phyloP scores from a whole-genome alignment of 305 asterid species.

The Fraxinus sp. region DNA sequence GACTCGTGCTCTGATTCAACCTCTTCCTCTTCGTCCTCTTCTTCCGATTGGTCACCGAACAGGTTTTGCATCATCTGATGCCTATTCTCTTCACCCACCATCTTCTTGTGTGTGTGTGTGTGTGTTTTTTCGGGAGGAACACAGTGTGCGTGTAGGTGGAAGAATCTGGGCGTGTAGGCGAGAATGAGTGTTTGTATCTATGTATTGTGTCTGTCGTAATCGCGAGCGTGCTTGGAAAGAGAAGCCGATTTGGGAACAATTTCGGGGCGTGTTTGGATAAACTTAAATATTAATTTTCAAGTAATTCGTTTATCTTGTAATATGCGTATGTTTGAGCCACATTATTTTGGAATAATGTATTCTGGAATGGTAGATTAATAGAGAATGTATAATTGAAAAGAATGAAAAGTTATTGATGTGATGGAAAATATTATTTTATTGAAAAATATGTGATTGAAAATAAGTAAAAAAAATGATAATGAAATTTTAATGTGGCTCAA shows the following conservation, averaged over 20 bases:
- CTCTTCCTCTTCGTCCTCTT: constrained; percentile 50
- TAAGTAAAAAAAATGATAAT: no score
- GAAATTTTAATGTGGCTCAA: no score
- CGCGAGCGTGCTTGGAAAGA: background rate
- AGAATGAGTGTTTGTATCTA: background rate
- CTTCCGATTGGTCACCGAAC: constrained; percentile 61
- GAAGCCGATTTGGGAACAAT: background rate
- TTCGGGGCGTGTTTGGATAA: background rate
- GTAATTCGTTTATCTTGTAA: background rate
- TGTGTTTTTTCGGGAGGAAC: background rate
- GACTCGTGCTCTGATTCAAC: constrained; percentile 54
- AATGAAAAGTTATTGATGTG: no score
- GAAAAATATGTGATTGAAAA: no score
- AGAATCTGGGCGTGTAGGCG: background rate
- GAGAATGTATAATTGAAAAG: no score
- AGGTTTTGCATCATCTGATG: constrained; percentile 63
- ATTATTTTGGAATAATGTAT: no score
- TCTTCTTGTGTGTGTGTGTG: constrained; percentile 2
- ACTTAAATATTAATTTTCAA: background rate
- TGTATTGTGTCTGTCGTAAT: background rate
- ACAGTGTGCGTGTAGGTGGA: background rate
- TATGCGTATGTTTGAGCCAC: no score
- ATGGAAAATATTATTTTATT: no score
- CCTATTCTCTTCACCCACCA: constrained; percentile 60
- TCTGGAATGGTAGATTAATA: no score